Base-by-base conservation (phyloP, 345 rosid species). In the Raphanus raphanistrum region DNA sequence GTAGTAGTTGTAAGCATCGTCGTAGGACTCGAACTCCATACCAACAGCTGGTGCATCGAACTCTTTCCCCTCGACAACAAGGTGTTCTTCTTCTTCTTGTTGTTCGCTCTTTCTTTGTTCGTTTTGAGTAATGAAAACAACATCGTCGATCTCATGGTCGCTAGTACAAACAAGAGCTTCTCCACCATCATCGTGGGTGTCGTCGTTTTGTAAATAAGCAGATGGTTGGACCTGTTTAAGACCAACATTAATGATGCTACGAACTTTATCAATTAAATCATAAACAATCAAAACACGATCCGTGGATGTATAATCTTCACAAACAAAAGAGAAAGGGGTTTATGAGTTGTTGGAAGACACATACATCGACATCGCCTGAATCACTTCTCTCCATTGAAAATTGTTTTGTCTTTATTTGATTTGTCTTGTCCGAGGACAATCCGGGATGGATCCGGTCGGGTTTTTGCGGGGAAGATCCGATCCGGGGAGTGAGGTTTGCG, bases 11-110 rank as follows among this genome's bases (percentile, higher is more conserved):
- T 91, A 91, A 8, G 90, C 92, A 82, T 89, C 97, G 55, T 91
- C 92, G 38, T 89, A 89, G 0, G 94, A 82, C 66, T 91, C 94
- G 63, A 91, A 89, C 84, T 91, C 97, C 94, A 89, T 86, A n/a
- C 94, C 92, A 11, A 89, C 84, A 3, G 90, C 88, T 1, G 97
- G 97, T 4, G 91, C 83, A 55, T 86, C 89, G 52, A 88, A 89
- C 64, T 88, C 87, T 62, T 86, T 89, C 69, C 84, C 81, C n/a
- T 77, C 88, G 36, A 63, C 79, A 25, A 41, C 0, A 0, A 33
- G 63, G 70, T 54, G 63, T 43, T 43, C 36, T 5, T 38, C 76
- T 32, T 29, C 62, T 28, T 69, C 62, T n/a, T 69, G 33, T 43
- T 84, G 79, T 68, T 68, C 78, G 5, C 55, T 78, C 58, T 84